phyloP scores from a whole-genome alignment of 768 basidiomycete genomes.

The Mycena crocata region DNA sequence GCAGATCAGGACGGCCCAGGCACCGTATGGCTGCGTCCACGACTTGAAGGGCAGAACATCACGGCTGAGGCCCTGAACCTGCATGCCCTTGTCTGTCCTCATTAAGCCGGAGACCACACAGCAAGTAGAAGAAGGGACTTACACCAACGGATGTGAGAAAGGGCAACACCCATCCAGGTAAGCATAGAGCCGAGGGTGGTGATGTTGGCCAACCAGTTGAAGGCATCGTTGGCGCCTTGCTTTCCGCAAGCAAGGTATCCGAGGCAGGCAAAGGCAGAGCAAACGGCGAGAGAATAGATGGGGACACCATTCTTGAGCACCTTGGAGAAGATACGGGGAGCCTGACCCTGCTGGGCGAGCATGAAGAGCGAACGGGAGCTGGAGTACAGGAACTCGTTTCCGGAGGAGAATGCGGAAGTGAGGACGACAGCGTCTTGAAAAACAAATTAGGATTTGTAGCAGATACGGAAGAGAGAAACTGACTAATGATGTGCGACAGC shows the following conservation, averaged over 20 bases:
- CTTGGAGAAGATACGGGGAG: slow-evolving; percentile 59
- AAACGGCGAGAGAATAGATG: slow-evolving; percentile 49
- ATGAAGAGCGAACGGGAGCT: slow-evolving; percentile 61
- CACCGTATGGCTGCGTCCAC: slow-evolving; percentile 36
- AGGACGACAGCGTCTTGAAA: slow-evolving; percentile 51
- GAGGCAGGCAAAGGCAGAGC: slow-evolving; percentile 46
- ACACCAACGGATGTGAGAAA: slow-evolving; percentile 52
- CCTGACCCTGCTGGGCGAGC: slow-evolving; percentile 63
- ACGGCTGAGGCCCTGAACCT: slow-evolving; percentile 42
- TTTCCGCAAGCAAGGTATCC: slow-evolving; percentile 55
- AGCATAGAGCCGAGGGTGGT: slow-evolving; percentile 43
- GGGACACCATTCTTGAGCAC: slow-evolving; percentile 51
- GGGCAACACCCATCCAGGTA: slow-evolving; percentile 57
- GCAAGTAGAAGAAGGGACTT: neutral
- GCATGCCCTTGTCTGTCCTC: slow-evolving; percentile 46
- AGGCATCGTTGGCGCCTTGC: slow-evolving; percentile 50
- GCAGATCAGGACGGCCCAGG: slow-evolving; percentile 27
- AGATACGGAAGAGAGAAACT: neutral
- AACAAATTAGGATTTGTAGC: neutral
- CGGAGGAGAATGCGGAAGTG: slow-evolving; percentile 69
- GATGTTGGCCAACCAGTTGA: slow-evolving; percentile 57
- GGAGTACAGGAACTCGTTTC: slow-evolving; percentile 64
- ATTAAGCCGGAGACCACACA: slow-evolving; percentile 14
- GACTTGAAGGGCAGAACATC: slow-evolving; percentile 36
- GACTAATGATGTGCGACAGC: slow-evolving; percentile 54